Percentiles rank a stretch among this genome's conserved stretches.
Conservation (phyloP, 352 stramenopile genomes). For the Pythium pectinolyticum region DNA sequence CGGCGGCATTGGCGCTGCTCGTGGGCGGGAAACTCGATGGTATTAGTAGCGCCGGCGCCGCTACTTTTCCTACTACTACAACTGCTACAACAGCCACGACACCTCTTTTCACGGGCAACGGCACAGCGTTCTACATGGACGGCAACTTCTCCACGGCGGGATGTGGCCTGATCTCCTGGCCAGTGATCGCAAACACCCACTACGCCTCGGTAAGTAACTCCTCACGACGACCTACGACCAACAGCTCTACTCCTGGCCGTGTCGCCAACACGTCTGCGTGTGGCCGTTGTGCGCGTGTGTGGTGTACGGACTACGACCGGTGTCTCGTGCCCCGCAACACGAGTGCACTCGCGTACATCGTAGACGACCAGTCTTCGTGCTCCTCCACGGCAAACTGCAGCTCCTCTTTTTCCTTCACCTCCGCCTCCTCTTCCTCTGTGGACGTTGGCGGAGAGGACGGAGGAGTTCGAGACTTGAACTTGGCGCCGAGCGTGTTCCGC, state of each 20-base stretch:
- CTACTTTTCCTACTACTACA: too few species aligned
- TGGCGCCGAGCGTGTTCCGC: slow-evolving; percentile 29
- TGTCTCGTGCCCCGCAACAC: neutral
- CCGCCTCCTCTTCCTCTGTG: too few species aligned
- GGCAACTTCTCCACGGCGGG: slow-evolving; percentile 17
- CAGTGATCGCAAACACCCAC: slow-evolving; percentile 10
- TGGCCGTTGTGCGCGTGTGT: slow-evolving; percentile 34
- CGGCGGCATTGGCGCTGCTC: neutral
- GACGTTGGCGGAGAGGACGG: neutral
- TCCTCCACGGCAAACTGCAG: too few species aligned
- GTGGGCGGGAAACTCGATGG: too few species aligned
- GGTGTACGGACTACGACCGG: slow-evolving; percentile 15
- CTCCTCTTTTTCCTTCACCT: too few species aligned
- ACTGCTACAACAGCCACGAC: neutral
- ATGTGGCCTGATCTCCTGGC: slow-evolving; percentile 38
- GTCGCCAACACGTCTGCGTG: slow-evolving; percentile 22
- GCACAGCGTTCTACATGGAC: slow-evolving; percentile 20
- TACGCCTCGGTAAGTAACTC: slow-evolving; percentile 15
- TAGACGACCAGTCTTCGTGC: slow-evolving; percentile 34
- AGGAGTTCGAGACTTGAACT: slow-evolving; percentile 23
- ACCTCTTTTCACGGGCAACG: slow-evolving; percentile 6
- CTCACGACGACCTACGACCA: neutral
- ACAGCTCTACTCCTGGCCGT: too few species aligned
- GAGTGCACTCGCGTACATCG: slow-evolving; percentile 31
- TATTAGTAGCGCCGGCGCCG: too few species aligned